Conservation (phyloP, 148 eudicot genomes). For the Cornus controversa region DNA sequence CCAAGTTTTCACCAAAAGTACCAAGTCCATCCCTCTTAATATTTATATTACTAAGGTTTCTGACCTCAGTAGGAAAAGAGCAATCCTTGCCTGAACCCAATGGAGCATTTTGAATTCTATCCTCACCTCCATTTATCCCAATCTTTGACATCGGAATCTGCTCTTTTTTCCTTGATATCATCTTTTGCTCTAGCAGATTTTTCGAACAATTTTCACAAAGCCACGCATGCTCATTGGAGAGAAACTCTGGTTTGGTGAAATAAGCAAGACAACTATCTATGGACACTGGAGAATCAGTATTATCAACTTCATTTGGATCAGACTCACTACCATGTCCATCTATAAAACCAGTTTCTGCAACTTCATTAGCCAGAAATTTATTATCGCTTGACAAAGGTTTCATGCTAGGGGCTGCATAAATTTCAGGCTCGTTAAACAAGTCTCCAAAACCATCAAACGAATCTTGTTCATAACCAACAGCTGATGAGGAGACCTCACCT, state of each 20-base stretch:
- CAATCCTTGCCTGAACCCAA: slow-evolving; percentile 4
- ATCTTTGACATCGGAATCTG: slow-evolving; percentile 14
- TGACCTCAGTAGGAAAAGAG: slow-evolving; percentile 11
- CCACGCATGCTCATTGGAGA: slow-evolving; percentile 83
- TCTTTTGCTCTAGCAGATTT: slow-evolving; percentile 41
- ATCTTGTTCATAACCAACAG: slow-evolving; percentile 46
- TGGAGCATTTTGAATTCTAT: slow-evolving; percentile 22
- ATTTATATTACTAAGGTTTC: slow-evolving; percentile 13
- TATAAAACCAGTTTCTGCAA: slow-evolving; percentile 32
- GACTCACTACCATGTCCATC: slow-evolving; percentile 62
- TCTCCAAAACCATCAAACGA: slow-evolving; percentile 64
- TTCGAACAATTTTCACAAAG: slow-evolving; percentile 90
- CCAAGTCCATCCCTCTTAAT: slow-evolving; percentile 3
- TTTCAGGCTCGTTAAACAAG: slow-evolving; percentile 80
- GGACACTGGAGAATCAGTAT: slow-evolving; percentile 69
- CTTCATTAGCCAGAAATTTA: slow-evolving; percentile 23
- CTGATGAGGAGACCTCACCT: slow-evolving; percentile 35
- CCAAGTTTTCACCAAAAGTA: slow-evolving; percentile 21
- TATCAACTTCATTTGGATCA: slow-evolving; percentile 88
- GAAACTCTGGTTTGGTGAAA: slow-evolving; percentile 74
- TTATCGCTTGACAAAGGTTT: slow-evolving; percentile 25
- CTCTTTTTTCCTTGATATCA: slow-evolving; percentile 33
- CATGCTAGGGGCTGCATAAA: slow-evolving; percentile 29
- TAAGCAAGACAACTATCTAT: slow-evolving; percentile 74
- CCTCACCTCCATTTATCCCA: slow-evolving; percentile 20